Base-by-base conservation (phyloP, 495 filamentous ascomycete species). In the Evansstolkia leycettana region DNA sequence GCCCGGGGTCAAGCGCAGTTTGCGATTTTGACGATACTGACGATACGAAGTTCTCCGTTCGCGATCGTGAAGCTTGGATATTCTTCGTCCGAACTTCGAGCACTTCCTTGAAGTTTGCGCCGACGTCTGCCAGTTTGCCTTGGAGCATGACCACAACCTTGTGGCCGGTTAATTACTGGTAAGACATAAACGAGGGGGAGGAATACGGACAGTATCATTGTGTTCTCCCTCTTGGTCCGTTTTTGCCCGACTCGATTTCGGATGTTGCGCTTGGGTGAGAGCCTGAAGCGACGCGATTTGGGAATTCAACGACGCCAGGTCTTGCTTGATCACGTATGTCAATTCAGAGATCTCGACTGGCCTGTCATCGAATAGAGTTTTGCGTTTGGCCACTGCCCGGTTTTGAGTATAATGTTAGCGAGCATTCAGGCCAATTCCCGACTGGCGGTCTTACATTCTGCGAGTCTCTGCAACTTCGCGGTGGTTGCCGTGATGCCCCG, bases 61-160 rank as follows among this genome's bases (percentile, higher is more conserved):
- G 65, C 28, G 84, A 80, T 24, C 85, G 72, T 29, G 84, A 89
- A 9, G 92, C 92, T 57, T 95, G 92, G 33, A 96, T 94, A 57
- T 98, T 98, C 65, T 95, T 94, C 30, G 90, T 98, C 19, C 90
- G 78, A 15, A 94, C 85, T 52, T 98, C 90, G 9, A 96, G 70
- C 0, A 96, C 89, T 45, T 95, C 89, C 57, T 96, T 95, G 72
- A 98, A 96, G 53, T 84, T 94, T 30, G 79, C 83, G 17, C 79
- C 76, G 6, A 98, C 92, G 46, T 92, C 85, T n/a, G 84, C 84
- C 14, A 98, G 70, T 54, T 94, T 96, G 25, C 85, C 84, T 60
- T 98, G 86, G 26, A 98, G 60, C 50, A 95, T 72, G 31, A 93
- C 74, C 3, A 98, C 84, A 23, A 98, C 69, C 69, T 73, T 73